A percentile compares a stretch with the other conserved stretches of the same genome.
Conservation (phyloP, 2,329 filamentous ascomycete species). For the Gyromitra esculenta region DNA sequence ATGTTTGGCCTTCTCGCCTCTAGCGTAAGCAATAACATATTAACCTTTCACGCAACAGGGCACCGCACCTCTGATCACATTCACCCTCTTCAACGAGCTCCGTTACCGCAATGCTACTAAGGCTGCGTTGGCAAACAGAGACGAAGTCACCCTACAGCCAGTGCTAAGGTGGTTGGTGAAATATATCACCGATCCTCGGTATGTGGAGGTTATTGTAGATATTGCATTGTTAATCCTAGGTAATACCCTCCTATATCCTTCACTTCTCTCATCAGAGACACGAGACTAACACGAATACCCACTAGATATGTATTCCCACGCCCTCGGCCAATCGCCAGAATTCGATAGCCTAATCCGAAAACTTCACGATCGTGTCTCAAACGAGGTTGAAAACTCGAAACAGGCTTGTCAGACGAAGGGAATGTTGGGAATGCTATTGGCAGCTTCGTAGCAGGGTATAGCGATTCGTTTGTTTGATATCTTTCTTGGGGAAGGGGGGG, state of each 20-base stretch:
- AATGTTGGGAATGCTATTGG: constrained; percentile 83
- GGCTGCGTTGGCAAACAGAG: constrained; percentile 79
- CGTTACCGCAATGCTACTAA: constrained; percentile 87
- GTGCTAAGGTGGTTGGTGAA: constrained; percentile 83
- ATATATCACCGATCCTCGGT: constrained; percentile 82
- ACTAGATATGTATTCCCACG: constrained; percentile 81
- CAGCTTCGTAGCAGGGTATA: constrained; percentile 59
- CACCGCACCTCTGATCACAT: constrained; percentile 60
- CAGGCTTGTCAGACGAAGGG: constrained; percentile 82
- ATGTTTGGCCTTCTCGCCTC: not conserved
- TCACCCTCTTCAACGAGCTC: constrained; percentile 84
- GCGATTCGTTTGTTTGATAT: not conserved
- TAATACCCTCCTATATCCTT: constrained; percentile 11
- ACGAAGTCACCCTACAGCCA: constrained; percentile 82
- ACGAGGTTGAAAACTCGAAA: constrained; percentile 84
- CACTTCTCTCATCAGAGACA: not conserved
- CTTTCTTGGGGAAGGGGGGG: not conserved
- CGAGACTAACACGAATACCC: constrained; percentile 12
- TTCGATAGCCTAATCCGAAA: constrained; percentile 75
- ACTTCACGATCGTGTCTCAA: constrained; percentile 75
- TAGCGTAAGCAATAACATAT: not conserved
- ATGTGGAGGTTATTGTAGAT: constrained; percentile 83
- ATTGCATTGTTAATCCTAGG: constrained; percentile 77
- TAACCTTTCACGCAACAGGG: constrained; percentile 44
- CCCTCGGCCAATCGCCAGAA: constrained; percentile 76